Base-by-base conservation (phyloP, 2,329 filamentous ascomycete species). In the Arthrobotrys conoides region DNA sequence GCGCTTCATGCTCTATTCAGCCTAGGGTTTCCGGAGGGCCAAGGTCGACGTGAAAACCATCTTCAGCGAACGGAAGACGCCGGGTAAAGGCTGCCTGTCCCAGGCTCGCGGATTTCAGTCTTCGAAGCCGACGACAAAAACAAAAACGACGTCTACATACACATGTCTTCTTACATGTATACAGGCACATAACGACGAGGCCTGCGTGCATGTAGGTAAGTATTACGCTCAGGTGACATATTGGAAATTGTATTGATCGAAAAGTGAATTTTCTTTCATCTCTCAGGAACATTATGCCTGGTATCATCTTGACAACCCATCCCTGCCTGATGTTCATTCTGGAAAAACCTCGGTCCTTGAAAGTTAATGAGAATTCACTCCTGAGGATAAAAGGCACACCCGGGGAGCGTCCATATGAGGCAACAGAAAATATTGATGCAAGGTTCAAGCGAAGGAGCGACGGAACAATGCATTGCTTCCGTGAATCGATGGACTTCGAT, bases 381-480 rank as follows among this genome's bases (percentile, higher is more conserved):
- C 57, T 71, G 12, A 49, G 67, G 61, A 55, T 65, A 68, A 70
- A 65, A 41, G 57, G 46, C 36, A 68, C 53, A 63, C 59, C 59
- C 36, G 36, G 57, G 57, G 33, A 61, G 55, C 10, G 16, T 61
- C 57, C 49, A 53, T 66, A 70, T 57, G 57, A 70, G 64, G 59
- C 53, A 65, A 27, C 41, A 57, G 59, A 57, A 65, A 46, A 30
- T 41, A 61, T 71, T 44, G 44, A 63, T 64, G 75, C 68, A 72
- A 78, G 68, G 68, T 53, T 67, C 61, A 51, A 63, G 49, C 46
- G 73, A 71, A 59, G 67, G 68, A 71, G 61, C 53, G 67, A 71
- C 67, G 73, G 67, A 77, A 71, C 67, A 51, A 57, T 68, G 67
- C 55, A 77, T 46, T 68, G 46, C 68, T 72, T 78, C 75, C 75